These are phyloP conservation scores for Petunia axillaris DNA, from an alignment of 257 asterid species.

Conservation along the genomic window DNA sequence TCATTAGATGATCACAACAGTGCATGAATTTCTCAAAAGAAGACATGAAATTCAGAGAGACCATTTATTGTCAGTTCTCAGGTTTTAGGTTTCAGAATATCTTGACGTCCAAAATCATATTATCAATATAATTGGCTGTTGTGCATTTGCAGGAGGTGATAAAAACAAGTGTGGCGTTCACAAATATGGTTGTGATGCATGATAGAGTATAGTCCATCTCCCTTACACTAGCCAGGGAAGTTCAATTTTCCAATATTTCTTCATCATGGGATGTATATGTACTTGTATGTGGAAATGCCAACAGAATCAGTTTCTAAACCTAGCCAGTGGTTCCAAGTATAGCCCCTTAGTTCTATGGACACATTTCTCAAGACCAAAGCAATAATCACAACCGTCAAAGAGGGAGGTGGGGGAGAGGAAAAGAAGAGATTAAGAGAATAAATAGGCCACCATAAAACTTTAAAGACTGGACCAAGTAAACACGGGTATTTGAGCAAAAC, in stretches of 20 bases:
- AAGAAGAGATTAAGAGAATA: slow-evolving; percentile 19
- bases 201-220: neutral
- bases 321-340: neutral
- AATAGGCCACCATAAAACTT: neutral
- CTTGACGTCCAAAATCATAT: neutral
- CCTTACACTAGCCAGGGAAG: neutral
- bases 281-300: neutral
- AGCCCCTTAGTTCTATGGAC: neutral
- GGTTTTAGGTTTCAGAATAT: neutral
- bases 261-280: neutral
- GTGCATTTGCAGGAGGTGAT: slow-evolving; percentile 8
- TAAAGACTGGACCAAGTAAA: neutral
- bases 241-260: neutral
- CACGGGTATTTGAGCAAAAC: neutral
- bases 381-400: neutral
- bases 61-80: neutral
- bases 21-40: neutral
- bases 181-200: neutral
- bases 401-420: neutral
- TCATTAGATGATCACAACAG: neutral
- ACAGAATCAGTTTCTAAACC: neutral
- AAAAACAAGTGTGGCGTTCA: neutral
- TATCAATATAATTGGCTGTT: neutral
- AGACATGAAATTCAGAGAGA: neutral
- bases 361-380: neutral